These are phyloP conservation scores for Scheffersomyces lignicola DNA, from an alignment of 1,139 yeast species.

Conservation along the genomic window DNA sequence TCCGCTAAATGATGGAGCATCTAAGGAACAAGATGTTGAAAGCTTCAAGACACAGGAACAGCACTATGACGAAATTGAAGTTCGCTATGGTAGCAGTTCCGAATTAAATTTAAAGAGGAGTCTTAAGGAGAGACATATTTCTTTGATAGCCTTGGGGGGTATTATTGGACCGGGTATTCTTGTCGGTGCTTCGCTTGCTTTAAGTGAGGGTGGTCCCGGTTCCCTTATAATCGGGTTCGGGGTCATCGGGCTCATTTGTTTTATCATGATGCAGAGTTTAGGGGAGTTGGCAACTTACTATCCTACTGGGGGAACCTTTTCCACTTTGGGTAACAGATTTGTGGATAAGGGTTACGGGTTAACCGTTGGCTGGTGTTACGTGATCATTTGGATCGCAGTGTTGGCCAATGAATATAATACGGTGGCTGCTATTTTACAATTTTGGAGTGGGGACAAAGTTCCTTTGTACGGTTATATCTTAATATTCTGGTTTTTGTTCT, in stretches of 20 bases:
- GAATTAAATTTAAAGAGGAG: conserved; percentile 24
- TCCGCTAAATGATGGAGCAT: not conserved
- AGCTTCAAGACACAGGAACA: not conserved
- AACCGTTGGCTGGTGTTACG: conserved; percentile 63
- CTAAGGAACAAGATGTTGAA: conserved; percentile 2
- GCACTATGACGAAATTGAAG: not conserved
- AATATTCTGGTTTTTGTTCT: conserved; percentile 55
- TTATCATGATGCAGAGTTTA: conserved; percentile 56
- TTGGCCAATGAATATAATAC: conserved; percentile 61
- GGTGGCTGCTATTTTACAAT: conserved; percentile 51
- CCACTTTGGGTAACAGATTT: conserved; percentile 51
- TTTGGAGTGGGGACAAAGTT: conserved; percentile 57
- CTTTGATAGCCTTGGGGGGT: conserved; percentile 53
- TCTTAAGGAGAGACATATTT: conserved; percentile 44
- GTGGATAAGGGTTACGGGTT: conserved; percentile 62
- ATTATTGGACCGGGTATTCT: conserved; percentile 57
- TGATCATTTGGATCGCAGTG: conserved; percentile 61
- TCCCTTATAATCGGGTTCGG: conserved; percentile 46
- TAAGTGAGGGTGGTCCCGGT: conserved; percentile 50
- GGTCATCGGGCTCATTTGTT: conserved; percentile 55
- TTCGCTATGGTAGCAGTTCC: not conserved
- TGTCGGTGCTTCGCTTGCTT: conserved; percentile 47
- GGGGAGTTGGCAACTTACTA: conserved; percentile 58
- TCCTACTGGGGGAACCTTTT: conserved; percentile 56
- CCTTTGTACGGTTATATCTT: conserved; percentile 60